Evolutionary conservation across 176 grass and related monocot species (phyloP).

Genomic region (Aegilops speltoides): DNA sequence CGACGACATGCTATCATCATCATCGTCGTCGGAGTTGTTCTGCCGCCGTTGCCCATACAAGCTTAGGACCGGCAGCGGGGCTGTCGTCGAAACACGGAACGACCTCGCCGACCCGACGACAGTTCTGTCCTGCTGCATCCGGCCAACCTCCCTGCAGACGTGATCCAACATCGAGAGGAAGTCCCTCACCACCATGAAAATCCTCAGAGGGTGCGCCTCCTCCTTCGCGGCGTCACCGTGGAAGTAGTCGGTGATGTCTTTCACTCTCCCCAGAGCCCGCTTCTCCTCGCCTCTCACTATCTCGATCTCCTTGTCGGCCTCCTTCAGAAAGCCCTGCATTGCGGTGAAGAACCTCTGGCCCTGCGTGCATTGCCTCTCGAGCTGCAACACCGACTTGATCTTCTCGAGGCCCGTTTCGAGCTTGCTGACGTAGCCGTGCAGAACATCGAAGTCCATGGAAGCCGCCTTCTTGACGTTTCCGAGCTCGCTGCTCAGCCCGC

Average conservation of each 20-base stretch:
- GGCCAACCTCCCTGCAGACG: constrained; percentile 89
- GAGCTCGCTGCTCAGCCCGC: constrained; percentile 76
- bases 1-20: constrained; percentile 73
- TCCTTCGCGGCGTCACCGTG: constrained; percentile 73
- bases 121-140: constrained; percentile 86
- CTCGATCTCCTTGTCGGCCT: constrained; percentile 69
- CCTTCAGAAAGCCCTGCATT: constrained; percentile 77
- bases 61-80: constrained; percentile 62
- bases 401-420: constrained; percentile 80
- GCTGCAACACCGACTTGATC: constrained; percentile 71
- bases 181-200: constrained; percentile 99
- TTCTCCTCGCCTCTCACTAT: constrained; percentile 73
- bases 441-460: constrained; percentile 91
- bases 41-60: constrained; percentile 47
- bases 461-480: constrained; percentile 91
- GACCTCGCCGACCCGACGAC: constrained; percentile 74
- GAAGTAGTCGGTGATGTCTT: constrained; percentile 92
- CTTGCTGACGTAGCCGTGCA: constrained; percentile 83
- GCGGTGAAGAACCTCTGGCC: constrained; percentile 76
- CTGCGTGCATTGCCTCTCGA: constrained; percentile 67
- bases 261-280: constrained; percentile 58
- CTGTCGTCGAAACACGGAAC: constrained; percentile 64
- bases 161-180: constrained; percentile 86
- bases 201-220: constrained; percentile 87
- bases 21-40: constrained; percentile 70